phyloP scores from a whole-genome alignment of 805 yeast species.

The Starmerella vaccinii region DNA sequence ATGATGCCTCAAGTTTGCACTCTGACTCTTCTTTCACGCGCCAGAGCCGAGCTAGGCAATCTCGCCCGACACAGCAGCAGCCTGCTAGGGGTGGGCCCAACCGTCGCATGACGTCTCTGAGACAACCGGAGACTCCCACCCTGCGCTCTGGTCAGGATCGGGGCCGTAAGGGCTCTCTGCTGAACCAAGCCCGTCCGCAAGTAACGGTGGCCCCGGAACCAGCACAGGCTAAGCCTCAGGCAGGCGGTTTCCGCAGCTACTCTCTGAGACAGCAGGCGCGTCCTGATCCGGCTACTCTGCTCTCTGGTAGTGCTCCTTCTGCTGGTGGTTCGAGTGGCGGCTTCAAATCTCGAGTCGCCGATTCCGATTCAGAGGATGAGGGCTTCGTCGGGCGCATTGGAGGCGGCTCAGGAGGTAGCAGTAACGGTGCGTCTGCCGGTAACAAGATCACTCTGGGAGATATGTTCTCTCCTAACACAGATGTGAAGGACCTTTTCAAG shows the following conservation, averaged over 20 bases:
- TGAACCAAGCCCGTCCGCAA: slow-evolving; percentile 13
- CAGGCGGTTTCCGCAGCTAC: slow-evolving; percentile 18
- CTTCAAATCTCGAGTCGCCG: slow-evolving; percentile 30
- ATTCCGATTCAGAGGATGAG: slow-evolving; percentile 30
- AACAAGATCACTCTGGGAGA: slow-evolving; percentile 20
- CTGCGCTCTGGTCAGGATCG: slow-evolving; percentile 4
- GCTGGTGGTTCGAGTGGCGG: not conserved
- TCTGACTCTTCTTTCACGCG: slow-evolving; percentile 24
- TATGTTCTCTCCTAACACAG: slow-evolving; percentile 28
- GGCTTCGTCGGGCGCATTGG: not conserved
- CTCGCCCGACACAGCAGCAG: not conserved
- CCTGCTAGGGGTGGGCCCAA: not conserved
- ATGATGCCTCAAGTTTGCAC: slow-evolving; percentile 18
- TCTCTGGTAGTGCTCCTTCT: slow-evolving; percentile 7
- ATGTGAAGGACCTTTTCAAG: slow-evolving; percentile 25
- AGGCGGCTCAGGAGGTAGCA: slow-evolving; percentile 1
- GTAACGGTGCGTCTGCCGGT: not conserved
- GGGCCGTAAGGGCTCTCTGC: slow-evolving; percentile 9
- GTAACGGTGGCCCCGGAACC: not conserved
- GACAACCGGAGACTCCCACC: slow-evolving; percentile 13
- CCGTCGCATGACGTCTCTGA: slow-evolving; percentile 12
- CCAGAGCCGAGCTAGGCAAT: slow-evolving; percentile 5
- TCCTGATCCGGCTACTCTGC: slow-evolving; percentile 20
- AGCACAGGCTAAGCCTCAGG: not conserved
- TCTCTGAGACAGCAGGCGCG: slow-evolving; percentile 16